Evolutionary conservation across 805 yeast species (phyloP).

Genomic region (Pichia heedii): DNA sequence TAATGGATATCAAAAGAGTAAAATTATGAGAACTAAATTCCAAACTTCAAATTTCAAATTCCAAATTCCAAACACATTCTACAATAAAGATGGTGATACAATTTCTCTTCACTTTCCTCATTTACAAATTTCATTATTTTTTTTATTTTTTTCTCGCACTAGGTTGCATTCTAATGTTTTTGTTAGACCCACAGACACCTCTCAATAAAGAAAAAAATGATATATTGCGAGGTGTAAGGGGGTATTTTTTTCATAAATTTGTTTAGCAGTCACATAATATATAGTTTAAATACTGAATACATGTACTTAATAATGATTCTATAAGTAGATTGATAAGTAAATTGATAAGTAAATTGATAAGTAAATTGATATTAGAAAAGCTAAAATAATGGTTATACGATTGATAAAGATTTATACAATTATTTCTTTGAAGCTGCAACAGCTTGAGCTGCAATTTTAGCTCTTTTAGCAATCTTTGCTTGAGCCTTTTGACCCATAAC

Average conservation of each 20-base stretch:
- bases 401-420: not conserved
- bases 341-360: not conserved
- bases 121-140: not conserved
- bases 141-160: not conserved
- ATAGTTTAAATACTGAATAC: no score
- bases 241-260: not conserved
- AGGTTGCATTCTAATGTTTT: not conserved
- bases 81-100: not conserved
- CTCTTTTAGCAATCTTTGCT: slow-evolving; percentile 73
- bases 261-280: not conserved
- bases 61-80: no score
- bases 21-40: no score
- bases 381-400: not conserved
- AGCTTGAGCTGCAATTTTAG: slow-evolving; percentile 32
- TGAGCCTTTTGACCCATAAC: slow-evolving; percentile 90
- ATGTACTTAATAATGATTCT: no score
- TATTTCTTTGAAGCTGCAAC: slow-evolving; percentile 59
- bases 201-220: not conserved
- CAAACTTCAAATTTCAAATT: no score
- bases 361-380: not conserved
- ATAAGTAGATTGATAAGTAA: not conserved
- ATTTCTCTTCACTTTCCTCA: not conserved
- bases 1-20: not conserved
- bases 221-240: not conserved
- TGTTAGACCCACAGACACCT: not conserved